Base-by-base conservation (phyloP, 768 basidiomycete species). In the Rhizopogon rudus region DNA sequence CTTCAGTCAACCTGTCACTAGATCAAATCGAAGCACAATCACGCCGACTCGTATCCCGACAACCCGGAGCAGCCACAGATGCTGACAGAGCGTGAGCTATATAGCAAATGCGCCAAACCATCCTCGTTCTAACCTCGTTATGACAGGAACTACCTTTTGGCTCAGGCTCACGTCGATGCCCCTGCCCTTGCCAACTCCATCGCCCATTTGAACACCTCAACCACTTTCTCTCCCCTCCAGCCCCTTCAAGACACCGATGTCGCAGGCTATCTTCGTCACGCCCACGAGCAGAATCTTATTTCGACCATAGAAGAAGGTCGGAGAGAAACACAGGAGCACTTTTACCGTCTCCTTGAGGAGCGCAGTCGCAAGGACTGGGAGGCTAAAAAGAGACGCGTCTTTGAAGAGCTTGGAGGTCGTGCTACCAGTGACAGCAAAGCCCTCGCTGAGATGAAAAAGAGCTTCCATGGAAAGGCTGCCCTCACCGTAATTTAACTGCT, bases 21-120 rank as follows among this genome's bases (percentile, higher is more conserved):
- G 94, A 96, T 70, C 93, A 98, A 74, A 90, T 99, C 59, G 96
- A 98, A 69, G 86, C 88, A 0, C 93, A 96, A 73, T 94, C 92
- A 2, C 81, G 93, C 17, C 80, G 88, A 41, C 84, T 98, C 25
- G 86, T 89, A 5, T 83, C 88, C 22, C 81, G 85, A 42, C 87
- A 88, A 63, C 81, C 82, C 5, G 80, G 77, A 29, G 70, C 81
- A 17, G 76, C 87, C 1, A 77, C 77, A 40, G 89, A 91, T 69
- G 73, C 81, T 7, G 85, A 86, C 65, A 81, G 86, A 77, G 89
- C 86, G 90, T 89, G 69, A 57, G 87, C 71, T 10, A 52, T 53
- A 14, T 52, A 45, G 53, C 48, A 40, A 54, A 40, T 60, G 14
- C 53, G 40, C 16, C 43, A 31, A 43, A 52, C 40, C 56, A 16